Percentiles rank a stretch among this genome's conserved stretches.
Conservation (phyloP, 768 basidiomycete species). For the Termitomyces sp. region DNA sequence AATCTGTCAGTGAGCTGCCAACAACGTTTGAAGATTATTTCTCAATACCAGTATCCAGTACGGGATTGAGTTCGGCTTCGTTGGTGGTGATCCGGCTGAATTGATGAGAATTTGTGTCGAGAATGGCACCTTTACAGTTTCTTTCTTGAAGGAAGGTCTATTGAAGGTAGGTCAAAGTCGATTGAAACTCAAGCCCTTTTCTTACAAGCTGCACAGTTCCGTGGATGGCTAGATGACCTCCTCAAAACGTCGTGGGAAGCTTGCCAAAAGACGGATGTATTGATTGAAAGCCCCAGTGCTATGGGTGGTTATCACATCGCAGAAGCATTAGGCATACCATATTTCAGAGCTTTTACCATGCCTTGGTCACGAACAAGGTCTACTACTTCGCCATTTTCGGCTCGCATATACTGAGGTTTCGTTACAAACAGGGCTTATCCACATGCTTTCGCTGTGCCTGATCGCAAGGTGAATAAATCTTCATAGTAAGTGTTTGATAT, state of each 20-base stretch:
- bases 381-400: background rate
- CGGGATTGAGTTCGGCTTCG: slow-evolving; percentile 92
- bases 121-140: slow-evolving; percentile 95
- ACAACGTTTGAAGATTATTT: slow-evolving; percentile 2
- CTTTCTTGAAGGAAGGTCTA: slow-evolving; percentile 88
- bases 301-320: slow-evolving; percentile 98
- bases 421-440: slow-evolving; percentile 70
- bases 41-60: slow-evolving; percentile 41
- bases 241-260: slow-evolving; percentile 95
- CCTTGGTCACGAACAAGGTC: slow-evolving; percentile 92
- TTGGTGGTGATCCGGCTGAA: slow-evolving; percentile 97
- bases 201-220: slow-evolving; percentile 53
- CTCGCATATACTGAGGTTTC: slow-evolving; percentile 2
- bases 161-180: slow-evolving; percentile 53
- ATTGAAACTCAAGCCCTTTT: slow-evolving; percentile 2
- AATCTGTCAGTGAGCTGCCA: slow-evolving; percentile 59
- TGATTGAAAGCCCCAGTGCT: slow-evolving; percentile 93
- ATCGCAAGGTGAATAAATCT: slow-evolving; percentile 60
- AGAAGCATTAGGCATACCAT: slow-evolving; percentile 89
- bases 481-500: background rate
- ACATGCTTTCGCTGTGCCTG: slow-evolving; percentile 96
- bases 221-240: slow-evolving; percentile 96
- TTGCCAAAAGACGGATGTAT: slow-evolving; percentile 89
- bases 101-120: slow-evolving; percentile 97
- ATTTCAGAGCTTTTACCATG: slow-evolving; percentile 96